Evolutionary conservation across 1,284 basidiomycete genomes (phyloP).

Genomic region (Taiwanofungus camphoratus): DNA sequence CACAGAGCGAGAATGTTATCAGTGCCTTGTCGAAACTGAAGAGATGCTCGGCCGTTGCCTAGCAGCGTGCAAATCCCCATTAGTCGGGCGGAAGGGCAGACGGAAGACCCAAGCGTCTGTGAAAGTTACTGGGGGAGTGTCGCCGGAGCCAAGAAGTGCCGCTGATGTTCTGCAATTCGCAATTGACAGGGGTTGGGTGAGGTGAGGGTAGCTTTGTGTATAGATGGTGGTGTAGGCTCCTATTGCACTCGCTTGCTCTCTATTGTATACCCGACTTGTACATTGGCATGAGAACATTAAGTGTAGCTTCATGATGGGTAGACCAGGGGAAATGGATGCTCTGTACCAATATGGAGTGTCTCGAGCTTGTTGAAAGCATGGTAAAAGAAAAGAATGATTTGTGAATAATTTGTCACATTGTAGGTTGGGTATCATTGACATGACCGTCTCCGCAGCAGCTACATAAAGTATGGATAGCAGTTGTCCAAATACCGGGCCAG

Average conservation of each 20-base stretch:
- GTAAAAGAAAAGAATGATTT: too few species aligned
- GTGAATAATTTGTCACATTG: too few species aligned
- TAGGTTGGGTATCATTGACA: too few species aligned
- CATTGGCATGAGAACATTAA: too few species aligned
- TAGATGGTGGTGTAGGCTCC: background rate
- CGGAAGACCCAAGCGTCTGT: conserved; percentile 33
- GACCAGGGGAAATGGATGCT: too few species aligned
- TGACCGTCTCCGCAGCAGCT: too few species aligned
- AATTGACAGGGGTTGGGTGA: conserved; percentile 48
- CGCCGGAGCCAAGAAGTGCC: conserved; percentile 37
- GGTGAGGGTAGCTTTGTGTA: conserved; percentile 1
- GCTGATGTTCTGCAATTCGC: conserved; percentile 50
- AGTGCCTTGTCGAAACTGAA: conserved; percentile 55
- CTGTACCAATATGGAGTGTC: too few species aligned
- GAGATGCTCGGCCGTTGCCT: conserved; percentile 40
- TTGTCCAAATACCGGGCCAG: too few species aligned
- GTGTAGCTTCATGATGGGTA: too few species aligned
- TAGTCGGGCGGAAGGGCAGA: conserved; percentile 29
- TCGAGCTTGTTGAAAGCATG: too few species aligned
- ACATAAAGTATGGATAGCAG: too few species aligned
- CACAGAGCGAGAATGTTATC: conserved; percentile 55
- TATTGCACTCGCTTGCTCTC: background rate
- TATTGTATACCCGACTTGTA: too few species aligned
- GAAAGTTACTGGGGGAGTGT: conserved; percentile 9
- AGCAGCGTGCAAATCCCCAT: conserved; percentile 23